A percentile compares a stretch with the other conserved stretches of the same genome.
Evolutionary conservation across 805 yeast species (phyloP).

Genomic region (Nadsonia fulvescens): DNA sequence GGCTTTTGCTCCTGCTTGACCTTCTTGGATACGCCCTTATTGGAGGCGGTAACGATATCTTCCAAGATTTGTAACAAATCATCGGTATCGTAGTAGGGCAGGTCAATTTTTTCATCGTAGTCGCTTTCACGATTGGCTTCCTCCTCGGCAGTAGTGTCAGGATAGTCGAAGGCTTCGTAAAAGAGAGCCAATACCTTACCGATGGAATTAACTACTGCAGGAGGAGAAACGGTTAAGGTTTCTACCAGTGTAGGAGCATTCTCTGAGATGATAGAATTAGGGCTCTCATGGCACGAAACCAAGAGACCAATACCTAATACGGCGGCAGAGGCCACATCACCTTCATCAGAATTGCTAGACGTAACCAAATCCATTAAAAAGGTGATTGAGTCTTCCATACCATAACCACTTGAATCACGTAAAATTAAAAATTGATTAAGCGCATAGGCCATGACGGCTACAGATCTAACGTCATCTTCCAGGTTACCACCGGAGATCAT

Average conservation of each 20-base stretch:
- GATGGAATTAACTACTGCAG: slow-evolving; percentile 35
- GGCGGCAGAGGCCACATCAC: slow-evolving; percentile 15
- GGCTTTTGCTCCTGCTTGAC: slow-evolving; percentile 44
- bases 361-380: too few relatives aligned
- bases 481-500: too few relatives aligned
- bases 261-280: slow-evolving; percentile 26
- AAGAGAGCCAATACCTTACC: slow-evolving; percentile 37
- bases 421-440: too few relatives aligned
- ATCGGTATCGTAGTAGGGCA: too few relatives aligned
- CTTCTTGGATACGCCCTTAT: slow-evolving; percentile 41
- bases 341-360: slow-evolving; percentile 10
- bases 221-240: slow-evolving; percentile 24
- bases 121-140: slow-evolving; percentile 23
- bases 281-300: too few relatives aligned
- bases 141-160: slow-evolving; percentile 21
- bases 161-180: slow-evolving; percentile 32
- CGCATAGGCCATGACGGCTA: too few relatives aligned
- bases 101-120: slow-evolving; percentile 13
- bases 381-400: too few relatives aligned
- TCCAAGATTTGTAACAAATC: slow-evolving; percentile 15
- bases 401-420: too few relatives aligned
- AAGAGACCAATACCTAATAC: slow-evolving; percentile 16
- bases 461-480: too few relatives aligned
- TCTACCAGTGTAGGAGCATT: slow-evolving; percentile 24
- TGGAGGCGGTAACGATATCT: slow-evolving; percentile 29